phyloP scores from a whole-genome alignment of 2,329 filamentous ascomycete species.

The Sporothrix curviconia region DNA sequence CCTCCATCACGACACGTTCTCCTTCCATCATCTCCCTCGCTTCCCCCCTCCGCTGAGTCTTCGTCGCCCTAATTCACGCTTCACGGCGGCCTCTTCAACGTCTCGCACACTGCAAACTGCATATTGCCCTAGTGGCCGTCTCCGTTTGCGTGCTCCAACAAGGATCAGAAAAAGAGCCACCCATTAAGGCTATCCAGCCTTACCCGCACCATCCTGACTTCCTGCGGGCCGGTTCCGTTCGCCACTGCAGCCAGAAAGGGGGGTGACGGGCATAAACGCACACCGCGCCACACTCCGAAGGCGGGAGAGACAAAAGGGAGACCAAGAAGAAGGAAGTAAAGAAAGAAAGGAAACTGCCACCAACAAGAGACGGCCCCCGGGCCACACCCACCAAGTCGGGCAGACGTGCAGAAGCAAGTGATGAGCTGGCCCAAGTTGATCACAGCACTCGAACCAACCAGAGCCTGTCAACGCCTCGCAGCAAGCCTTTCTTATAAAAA shows the following conservation, averaged over 20 bases:
- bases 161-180: neutral
- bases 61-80: slow-evolving; percentile 6
- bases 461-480: neutral
- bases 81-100: neutral
- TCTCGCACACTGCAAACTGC: neutral
- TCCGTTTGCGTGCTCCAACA: neutral
- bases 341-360: neutral
- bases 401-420: neutral
- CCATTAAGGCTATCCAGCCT: slow-evolving; percentile 7
- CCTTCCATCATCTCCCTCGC: neutral
- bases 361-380: too few relatives aligned
- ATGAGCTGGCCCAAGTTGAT: neutral
- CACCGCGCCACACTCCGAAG: neutral
- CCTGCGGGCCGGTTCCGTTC: neutral
- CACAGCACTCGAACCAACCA: slow-evolving; percentile 4
- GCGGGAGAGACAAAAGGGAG: too few relatives aligned
- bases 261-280: neutral
- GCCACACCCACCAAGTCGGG: neutral
- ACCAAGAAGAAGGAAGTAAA: neutral
- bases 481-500: too few relatives aligned
- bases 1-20: slow-evolving; percentile 20
- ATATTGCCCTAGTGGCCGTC: too few relatives aligned
- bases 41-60: neutral
- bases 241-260: neutral
- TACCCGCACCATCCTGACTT: neutral